Conservation (phyloP, 345 rosid species). For the Linum trigynum region DNA sequence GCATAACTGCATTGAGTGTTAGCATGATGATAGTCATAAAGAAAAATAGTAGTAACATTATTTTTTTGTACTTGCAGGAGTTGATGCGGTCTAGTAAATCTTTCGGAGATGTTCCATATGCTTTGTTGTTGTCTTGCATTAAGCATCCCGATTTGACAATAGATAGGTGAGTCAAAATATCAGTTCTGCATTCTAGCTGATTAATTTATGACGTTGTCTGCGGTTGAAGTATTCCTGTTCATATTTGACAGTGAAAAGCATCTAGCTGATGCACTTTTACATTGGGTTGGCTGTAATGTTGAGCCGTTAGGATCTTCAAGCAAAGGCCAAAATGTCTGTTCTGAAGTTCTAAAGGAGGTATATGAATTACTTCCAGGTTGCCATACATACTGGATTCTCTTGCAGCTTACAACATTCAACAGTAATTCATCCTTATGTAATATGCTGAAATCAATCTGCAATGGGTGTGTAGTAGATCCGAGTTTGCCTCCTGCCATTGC, state of each 20-base stretch:
- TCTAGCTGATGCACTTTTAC: constrained; percentile 52
- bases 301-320: constrained; percentile 20
- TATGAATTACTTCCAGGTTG: neutral
- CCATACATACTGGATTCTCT: neutral
- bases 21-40: constrained; percentile 2
- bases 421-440: constrained; percentile 12
- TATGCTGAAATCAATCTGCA: constrained; percentile 9
- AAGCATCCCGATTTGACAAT: constrained; percentile 55
- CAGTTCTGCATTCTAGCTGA: constrained; percentile 3
- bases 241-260: constrained; percentile 59
- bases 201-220: constrained; percentile 1
- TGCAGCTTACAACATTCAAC: neutral
- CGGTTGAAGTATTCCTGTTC: constrained; percentile 25
- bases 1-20: constrained; percentile 7
- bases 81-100: constrained; percentile 31
- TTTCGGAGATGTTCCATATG: constrained; percentile 44
- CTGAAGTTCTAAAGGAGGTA: constrained; percentile 53
- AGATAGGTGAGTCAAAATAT: constrained; percentile 37
- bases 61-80: constrained; percentile 45
- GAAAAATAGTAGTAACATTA: neutral
- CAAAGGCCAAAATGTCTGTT: constrained; percentile 19
- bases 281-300: constrained; percentile 46
- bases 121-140: constrained; percentile 38
- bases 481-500: constrained; percentile 47
- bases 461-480: constrained; percentile 43